Base-by-base conservation (phyloP, 768 basidiomycete species). In the Neoboletus subvelutipes region DNA sequence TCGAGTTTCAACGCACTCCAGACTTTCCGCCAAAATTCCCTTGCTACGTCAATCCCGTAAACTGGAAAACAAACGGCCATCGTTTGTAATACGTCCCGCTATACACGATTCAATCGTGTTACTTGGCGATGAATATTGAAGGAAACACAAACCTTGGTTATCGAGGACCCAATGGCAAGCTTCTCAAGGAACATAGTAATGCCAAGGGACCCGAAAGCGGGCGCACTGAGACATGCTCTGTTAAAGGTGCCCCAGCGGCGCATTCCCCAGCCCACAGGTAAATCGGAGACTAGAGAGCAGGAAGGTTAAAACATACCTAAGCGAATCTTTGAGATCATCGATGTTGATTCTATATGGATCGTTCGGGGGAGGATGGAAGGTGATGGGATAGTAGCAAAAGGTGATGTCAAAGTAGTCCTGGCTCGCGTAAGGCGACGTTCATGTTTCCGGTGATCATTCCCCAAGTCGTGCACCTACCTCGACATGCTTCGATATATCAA, bases 311-410 rank as follows among this genome's bases (percentile, higher is more conserved):
- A 62, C 75, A 42, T 64, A 88, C 90, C 86, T 79, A 17, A 98
- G 79, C 2, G 87, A 77, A 50, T 69, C 61, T 64, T 89, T 88
- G 22, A 99, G 80, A 67, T 98, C 91, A 33, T 95, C 92, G 0
- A 90, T 78, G 3, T 87, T 90, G 57, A 99, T 95, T 4, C 90
- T 89, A 70, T 96, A 94, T 18, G 93, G 94, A 67, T 98, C 94
- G 63, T 94, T 87, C 1, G 93, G 89, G 18, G 95, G 93, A 10
- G 96, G 94, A 56, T 90, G 83, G 76, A 97, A 99, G 0, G 94
- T 92, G 54, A 99, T 98, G 0, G 97, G 97, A 75, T 98, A 99
- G 71, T 99, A 99, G 71, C 97, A 98, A 71, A 95, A 98, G 0
- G 88, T 90, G 68, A 98, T 87, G 65, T 98, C 92, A 75, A 96